A percentile compares a stretch with the other conserved stretches of the same genome.
Evolutionary conservation across 2,329 filamentous ascomycete species (phyloP).

Genomic region (Neurospora sp.): DNA sequence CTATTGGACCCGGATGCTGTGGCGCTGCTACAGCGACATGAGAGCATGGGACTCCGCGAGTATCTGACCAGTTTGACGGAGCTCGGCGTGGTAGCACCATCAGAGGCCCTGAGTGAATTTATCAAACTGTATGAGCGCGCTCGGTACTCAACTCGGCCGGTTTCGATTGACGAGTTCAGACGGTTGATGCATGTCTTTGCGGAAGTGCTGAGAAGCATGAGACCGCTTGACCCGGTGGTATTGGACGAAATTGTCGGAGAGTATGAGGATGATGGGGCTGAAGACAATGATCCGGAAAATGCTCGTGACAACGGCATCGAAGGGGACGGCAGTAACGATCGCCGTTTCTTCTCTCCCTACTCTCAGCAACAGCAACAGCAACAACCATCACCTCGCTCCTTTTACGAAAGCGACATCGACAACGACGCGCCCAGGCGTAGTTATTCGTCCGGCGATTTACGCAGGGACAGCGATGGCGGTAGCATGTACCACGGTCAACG

Average conservation of each 20-base stretch:
- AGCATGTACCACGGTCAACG: not conserved
- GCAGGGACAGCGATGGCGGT: not conserved
- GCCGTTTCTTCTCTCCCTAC: conserved; percentile 23
- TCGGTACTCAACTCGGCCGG: conserved; percentile 63
- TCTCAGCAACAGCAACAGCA: not conserved
- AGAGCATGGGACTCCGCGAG: conserved; percentile 63
- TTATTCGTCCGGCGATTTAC: conserved; percentile 20
- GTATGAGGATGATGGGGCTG: conserved; percentile 18
- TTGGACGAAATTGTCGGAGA: conserved; percentile 25
- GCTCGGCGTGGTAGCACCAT: conserved; percentile 49
- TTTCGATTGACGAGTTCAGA: conserved; percentile 63
- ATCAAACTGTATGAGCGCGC: conserved; percentile 71
- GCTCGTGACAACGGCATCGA: conserved; percentile 28
- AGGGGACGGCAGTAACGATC: conserved; percentile 34
- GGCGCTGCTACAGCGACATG: conserved; percentile 58
- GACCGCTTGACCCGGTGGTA: conserved; percentile 44
- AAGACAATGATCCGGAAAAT: conserved; percentile 9
- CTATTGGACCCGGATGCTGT: conserved; percentile 58
- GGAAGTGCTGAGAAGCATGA: conserved; percentile 68
- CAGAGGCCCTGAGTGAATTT: conserved; percentile 48
- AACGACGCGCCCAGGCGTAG: conserved; percentile 33
- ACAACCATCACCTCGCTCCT: conserved; percentile 10
- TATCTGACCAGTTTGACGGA: conserved; percentile 64
- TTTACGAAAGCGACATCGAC: conserved; percentile 33
- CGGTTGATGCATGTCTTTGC: conserved; percentile 78